phyloP scores from a whole-genome alignment of 192 early-diverging fungal species.

The Helicostylum pulchrum region DNA sequence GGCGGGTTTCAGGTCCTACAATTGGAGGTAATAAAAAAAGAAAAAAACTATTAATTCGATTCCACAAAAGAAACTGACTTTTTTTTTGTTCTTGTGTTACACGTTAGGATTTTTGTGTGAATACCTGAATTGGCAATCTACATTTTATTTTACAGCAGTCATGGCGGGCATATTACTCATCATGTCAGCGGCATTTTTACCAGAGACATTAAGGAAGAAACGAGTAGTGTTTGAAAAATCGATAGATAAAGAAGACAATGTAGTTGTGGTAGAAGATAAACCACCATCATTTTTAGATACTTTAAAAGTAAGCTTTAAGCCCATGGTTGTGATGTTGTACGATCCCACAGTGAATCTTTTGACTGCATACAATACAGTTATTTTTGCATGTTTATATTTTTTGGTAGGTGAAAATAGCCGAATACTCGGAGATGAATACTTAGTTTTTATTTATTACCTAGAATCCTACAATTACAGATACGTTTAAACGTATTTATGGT shows the following conservation, averaged over 20 bases:
- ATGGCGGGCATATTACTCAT: slow-evolving; percentile 4
- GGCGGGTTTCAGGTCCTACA: neutral
- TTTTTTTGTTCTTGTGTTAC: too few relatives aligned
- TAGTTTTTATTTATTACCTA: neutral
- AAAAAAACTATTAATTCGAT: too few relatives aligned
- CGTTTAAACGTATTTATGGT: slow-evolving; percentile 9
- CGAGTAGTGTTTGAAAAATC: neutral
- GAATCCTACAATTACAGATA: slow-evolving; percentile 20
- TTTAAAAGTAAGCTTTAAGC: slow-evolving; percentile 8
- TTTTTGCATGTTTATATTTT: slow-evolving; percentile 18
- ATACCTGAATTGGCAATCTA: slow-evolving; percentile 22
- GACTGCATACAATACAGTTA: slow-evolving; percentile 13
- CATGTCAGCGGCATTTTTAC: slow-evolving; percentile 17
- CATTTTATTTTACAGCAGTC: slow-evolving; percentile 23
- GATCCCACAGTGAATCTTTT: slow-evolving; percentile 12
- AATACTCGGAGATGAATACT: neutral
- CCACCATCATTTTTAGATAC: neutral
- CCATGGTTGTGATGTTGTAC: neutral
- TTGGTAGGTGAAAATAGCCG: slow-evolving; percentile 1
- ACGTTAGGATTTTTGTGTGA: neutral
- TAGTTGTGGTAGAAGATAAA: too few relatives aligned
- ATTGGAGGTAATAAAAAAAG: slow-evolving; percentile 13
- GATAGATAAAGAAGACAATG: neutral
- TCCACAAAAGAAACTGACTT: too few relatives aligned
- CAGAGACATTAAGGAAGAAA: slow-evolving; percentile 20